phyloP scores from a whole-genome alignment of 192 early-diverging fungal species.

The Glomus cerebriforme region DNA sequence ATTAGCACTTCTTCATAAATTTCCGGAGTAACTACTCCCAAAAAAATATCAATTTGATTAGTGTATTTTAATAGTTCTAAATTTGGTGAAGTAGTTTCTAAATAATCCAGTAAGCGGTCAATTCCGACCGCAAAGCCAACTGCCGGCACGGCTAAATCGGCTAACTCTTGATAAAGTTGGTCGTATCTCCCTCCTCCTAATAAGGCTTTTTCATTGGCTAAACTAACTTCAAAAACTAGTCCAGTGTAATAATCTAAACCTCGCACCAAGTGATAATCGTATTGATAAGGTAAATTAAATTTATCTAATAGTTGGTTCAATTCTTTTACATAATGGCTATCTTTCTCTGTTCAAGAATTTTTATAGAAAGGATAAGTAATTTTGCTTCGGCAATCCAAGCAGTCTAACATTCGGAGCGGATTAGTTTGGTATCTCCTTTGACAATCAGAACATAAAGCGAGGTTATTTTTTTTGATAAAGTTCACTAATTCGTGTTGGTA shows the following conservation, averaged over 20 bases:
- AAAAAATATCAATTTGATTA: constrained; percentile 15
- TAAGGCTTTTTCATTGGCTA: not conserved
- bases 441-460: not conserved
- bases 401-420: not conserved
- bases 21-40: not conserved
- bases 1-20: not conserved
- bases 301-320: constrained; percentile 13
- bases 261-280: constrained; percentile 15
- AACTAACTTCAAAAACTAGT: constrained; percentile 14
- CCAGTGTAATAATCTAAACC: constrained; percentile 25
- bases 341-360: not conserved
- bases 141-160: not conserved
- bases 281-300: constrained; percentile 23
- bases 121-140: constrained; percentile 13
- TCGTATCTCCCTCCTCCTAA: constrained; percentile 12
- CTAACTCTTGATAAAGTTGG: constrained; percentile 23
- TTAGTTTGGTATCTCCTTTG: constrained; percentile 3
- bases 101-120: constrained; percentile 15
- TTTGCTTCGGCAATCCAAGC: not conserved
- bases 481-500: constrained; percentile 10
- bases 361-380: not conserved
- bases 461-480: not conserved
- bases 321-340: constrained; percentile 8
- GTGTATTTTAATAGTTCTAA: not conserved
- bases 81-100: not conserved